Percentiles rank a stretch among this genome's conserved stretches.
Evolutionary conservation across 306 rosid genomes (phyloP).

Genomic region (Malus sieversii): DNA sequence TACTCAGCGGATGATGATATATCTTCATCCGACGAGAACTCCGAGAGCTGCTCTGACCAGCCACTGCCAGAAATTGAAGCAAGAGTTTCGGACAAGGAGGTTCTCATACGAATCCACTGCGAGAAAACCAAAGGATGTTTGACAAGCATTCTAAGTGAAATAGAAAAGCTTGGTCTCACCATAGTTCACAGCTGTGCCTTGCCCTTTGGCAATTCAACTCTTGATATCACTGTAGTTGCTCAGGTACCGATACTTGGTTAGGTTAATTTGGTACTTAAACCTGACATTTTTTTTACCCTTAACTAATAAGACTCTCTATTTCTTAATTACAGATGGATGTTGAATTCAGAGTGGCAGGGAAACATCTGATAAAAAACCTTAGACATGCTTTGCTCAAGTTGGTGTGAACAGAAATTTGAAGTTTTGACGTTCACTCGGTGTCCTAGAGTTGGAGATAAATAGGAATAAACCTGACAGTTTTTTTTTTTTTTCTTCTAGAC

Average conservation of each 20-base stretch:
- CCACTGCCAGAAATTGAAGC: slow-evolving; percentile 64
- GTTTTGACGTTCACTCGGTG: background rate
- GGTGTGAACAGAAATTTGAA: background rate
- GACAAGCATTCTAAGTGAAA: slow-evolving; percentile 24
- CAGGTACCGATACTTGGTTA: slow-evolving; percentile 32
- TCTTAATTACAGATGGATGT: slow-evolving; percentile 50
- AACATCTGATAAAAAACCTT: slow-evolving; percentile 42
- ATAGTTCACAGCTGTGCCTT: slow-evolving; percentile 47
- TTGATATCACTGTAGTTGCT: slow-evolving; percentile 60
- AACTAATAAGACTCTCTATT: background rate
- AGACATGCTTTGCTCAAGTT: slow-evolving; percentile 35
- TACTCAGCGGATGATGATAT: slow-evolving; percentile 24
- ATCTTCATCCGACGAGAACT: slow-evolving; percentile 31
- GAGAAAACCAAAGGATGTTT: slow-evolving; percentile 38
- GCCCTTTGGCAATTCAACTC: slow-evolving; percentile 53
- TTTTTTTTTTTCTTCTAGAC: background rate
- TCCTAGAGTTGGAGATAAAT: background rate
- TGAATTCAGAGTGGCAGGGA: slow-evolving; percentile 41
- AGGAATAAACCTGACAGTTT: background rate
- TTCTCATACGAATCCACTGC: slow-evolving; percentile 57
- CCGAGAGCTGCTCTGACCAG: slow-evolving; percentile 15
- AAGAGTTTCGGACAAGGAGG: slow-evolving; percentile 48
- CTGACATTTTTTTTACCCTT: background rate
- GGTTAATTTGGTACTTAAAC: background rate
- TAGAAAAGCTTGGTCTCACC: slow-evolving; percentile 46